Evolutionary conservation across 208 protist species (phyloP).

Genomic region (Acanthamoeba culbertsoni): DNA sequence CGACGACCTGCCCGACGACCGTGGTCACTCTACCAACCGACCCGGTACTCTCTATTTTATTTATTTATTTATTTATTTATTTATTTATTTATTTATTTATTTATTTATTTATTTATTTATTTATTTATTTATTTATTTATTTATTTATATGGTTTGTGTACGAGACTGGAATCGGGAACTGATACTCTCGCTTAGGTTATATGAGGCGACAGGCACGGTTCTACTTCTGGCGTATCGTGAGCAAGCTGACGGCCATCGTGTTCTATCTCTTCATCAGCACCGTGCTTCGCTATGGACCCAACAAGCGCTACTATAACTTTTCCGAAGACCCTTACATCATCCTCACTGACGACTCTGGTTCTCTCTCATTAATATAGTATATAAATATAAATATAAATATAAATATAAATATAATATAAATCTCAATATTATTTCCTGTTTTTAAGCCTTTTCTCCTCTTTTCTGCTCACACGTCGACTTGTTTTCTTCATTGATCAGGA

Average conservation of each 20-base stretch:
- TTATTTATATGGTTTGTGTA: too few species aligned
- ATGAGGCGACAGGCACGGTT: slow-evolving; percentile 60
- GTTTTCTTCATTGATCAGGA: neutral
- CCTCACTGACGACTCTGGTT: slow-evolving; percentile 16
- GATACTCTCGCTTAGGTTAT: neutral
- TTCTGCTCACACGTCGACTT: too few species aligned
- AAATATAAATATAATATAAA: too few species aligned
- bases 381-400: too few species aligned
- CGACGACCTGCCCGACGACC: slow-evolving; percentile 51
- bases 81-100: too few species aligned
- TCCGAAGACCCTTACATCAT: slow-evolving; percentile 15
- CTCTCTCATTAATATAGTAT: neutral
- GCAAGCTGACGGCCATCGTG: slow-evolving; percentile 25
- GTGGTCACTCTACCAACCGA: slow-evolving; percentile 64
- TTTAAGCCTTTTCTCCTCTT: too few species aligned
- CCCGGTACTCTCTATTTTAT: neutral
- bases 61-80: too few species aligned
- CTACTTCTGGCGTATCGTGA: slow-evolving; percentile 64
- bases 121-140: too few species aligned
- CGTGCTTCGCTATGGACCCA: slow-evolving; percentile 62
- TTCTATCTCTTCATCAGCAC: slow-evolving; percentile 61
- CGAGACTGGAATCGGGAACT: too few species aligned
- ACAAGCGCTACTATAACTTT: slow-evolving; percentile 44
- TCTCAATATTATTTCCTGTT: too few species aligned
- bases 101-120: too few species aligned